phyloP scores from a whole-genome alignment of 495 filamentous ascomycete species.

The Cercophora samala region DNA sequence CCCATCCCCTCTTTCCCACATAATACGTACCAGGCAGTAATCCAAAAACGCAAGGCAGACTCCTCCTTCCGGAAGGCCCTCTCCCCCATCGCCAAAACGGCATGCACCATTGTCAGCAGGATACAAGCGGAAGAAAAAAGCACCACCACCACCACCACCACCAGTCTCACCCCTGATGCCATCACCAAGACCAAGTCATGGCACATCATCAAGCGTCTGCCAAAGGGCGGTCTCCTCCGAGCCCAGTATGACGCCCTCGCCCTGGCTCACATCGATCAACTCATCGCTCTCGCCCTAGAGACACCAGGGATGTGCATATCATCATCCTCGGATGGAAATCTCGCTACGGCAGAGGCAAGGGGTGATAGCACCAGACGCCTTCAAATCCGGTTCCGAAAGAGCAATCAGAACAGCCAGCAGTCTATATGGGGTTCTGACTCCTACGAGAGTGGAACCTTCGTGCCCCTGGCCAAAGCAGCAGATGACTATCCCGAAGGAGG shows the following conservation, averaged over 20 bases:
- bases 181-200: slow-evolving; percentile 83
- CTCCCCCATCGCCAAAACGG: slow-evolving; percentile 54
- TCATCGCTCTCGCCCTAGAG: slow-evolving; percentile 65
- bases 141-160: slow-evolving; percentile 28
- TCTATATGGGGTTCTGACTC: slow-evolving; percentile 21
- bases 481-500: slow-evolving; percentile 69
- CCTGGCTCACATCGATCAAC: slow-evolving; percentile 62
- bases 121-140: slow-evolving; percentile 80
- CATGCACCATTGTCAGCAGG: slow-evolving; percentile 70
- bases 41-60: slow-evolving; percentile 15
- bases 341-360: slow-evolving; percentile 47
- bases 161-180: slow-evolving; percentile 62
- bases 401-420: slow-evolving; percentile 1
- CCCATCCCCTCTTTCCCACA: background rate
- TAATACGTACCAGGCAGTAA: background rate
- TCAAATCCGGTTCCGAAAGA: slow-evolving; percentile 51
- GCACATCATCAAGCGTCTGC: slow-evolving; percentile 80
- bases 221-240: slow-evolving; percentile 86
- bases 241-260: slow-evolving; percentile 89
- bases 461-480: slow-evolving; percentile 63
- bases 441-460: slow-evolving; percentile 56
- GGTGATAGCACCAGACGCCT: slow-evolving; percentile 41
- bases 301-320: slow-evolving; percentile 74
- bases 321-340: slow-evolving; percentile 45
- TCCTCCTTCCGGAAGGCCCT: slow-evolving; percentile 54